Conservation (phyloP, 2,329 filamentous ascomycete genomes). For the Fusarium mundagurra region DNA sequence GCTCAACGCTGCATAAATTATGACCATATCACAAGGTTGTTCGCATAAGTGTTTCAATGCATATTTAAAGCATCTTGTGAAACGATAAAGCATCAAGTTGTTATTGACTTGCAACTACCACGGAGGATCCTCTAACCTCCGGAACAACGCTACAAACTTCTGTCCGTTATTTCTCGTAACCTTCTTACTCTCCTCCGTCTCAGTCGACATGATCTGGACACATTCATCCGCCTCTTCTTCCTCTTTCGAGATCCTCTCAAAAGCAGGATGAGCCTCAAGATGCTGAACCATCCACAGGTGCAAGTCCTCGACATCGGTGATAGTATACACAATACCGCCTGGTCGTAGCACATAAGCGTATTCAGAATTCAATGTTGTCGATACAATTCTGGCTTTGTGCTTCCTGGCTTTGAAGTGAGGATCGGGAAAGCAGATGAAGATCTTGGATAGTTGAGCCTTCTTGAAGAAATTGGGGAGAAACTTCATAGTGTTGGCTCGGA, state of each 20-base stretch:
- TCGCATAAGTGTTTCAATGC: background rate
- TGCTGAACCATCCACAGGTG: constrained; percentile 94
- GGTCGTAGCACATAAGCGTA: constrained; percentile 89
- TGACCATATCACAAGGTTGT: background rate
- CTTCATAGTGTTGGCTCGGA: constrained; percentile 98
- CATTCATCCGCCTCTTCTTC: constrained; percentile 76
- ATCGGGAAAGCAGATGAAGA: constrained; percentile 98
- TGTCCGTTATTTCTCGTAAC: constrained; percentile 88
- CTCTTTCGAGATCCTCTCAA: constrained; percentile 76
- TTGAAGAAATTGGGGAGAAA: constrained; percentile 98
- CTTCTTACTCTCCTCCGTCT: constrained; percentile 98
- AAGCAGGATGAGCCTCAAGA: constrained; percentile 80
- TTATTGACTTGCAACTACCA: constrained; percentile 64
- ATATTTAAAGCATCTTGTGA: background rate
- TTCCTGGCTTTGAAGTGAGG: constrained; percentile 98
- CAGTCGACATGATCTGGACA: constrained; percentile 77
- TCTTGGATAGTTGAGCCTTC: constrained; percentile 82
- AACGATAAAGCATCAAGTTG: background rate
- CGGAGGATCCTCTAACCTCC: constrained; percentile 79
- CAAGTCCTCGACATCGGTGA: constrained; percentile 95
- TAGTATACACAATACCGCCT: constrained; percentile 91
- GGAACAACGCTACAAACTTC: constrained; percentile 92
- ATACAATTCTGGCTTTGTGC: constrained; percentile 96
- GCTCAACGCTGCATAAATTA: background rate
- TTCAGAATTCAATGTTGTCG: constrained; percentile 86